Percentiles rank a stretch among this genome's conserved stretches.
phyloP scores from a whole-genome alignment of 2,329 filamentous ascomycete genomes.

The Colletotrichum viniferum region DNA sequence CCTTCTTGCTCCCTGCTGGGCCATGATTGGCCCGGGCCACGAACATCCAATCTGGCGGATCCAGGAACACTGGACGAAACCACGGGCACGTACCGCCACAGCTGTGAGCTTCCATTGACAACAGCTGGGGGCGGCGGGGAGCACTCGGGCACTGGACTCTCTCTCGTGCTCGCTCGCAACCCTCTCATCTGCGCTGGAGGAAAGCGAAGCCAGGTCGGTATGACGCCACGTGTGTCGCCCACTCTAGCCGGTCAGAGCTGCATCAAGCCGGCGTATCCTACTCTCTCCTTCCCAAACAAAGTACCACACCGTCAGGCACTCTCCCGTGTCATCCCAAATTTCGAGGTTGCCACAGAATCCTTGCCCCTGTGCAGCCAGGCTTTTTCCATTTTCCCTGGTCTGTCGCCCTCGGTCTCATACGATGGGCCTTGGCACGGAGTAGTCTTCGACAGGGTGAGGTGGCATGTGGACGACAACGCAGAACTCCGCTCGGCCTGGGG shows the following conservation, averaged over 20 bases:
- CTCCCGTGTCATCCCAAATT: constrained; percentile 6
- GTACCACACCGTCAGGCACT: not conserved
- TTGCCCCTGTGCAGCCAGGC: not conserved
- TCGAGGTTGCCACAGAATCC: not conserved
- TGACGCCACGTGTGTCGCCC: constrained; percentile 17
- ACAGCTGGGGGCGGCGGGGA: not conserved
- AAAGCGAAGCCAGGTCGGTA: not conserved
- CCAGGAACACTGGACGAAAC: not conserved
- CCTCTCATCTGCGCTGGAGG: not conserved
- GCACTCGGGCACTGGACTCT: not conserved
- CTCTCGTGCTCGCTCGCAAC: not conserved
- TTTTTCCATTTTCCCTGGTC: not conserved
- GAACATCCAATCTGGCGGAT: constrained; percentile 1
- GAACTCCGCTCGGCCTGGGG: not conserved
- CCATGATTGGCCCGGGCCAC: not conserved
- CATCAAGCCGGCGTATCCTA: not conserved
- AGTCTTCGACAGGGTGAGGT: not conserved
- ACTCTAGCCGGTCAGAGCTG: not conserved
- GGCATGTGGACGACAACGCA: not conserved
- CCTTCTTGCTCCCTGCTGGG: not conserved
- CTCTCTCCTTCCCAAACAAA: not conserved
- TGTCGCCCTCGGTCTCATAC: not conserved
- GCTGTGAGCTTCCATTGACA: not conserved
- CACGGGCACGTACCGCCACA: not conserved
- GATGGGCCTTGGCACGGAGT: not conserved